Evolutionary conservation across 2,329 filamentous ascomycete species (phyloP).

Genomic region (Xylaria multiplex): DNA sequence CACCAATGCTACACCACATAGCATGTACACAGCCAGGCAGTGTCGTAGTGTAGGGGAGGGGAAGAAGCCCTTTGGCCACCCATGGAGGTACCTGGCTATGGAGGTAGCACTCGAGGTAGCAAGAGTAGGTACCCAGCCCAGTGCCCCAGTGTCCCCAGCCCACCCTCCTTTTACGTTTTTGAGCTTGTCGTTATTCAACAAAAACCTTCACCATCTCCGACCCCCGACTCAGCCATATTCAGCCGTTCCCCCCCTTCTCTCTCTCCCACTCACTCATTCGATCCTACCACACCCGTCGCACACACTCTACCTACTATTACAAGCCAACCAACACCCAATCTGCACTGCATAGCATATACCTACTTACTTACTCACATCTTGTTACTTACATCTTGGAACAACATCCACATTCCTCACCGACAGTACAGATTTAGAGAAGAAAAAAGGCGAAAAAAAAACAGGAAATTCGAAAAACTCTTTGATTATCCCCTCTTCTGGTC

Average conservation of each 20-base stretch:
- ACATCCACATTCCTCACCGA: constrained; percentile 16
- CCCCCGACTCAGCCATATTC: constrained; percentile 34
- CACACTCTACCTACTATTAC: constrained; percentile 31
- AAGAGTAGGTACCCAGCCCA: too few species aligned
- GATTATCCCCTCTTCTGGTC: constrained; percentile 16
- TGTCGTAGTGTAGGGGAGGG: not conserved
- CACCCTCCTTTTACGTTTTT: constrained; percentile 34
- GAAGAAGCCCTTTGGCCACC: too few species aligned
- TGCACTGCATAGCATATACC: constrained; percentile 34
- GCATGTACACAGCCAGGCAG: not conserved
- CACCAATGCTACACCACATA: not conserved
- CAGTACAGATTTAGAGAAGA: constrained; percentile 34
- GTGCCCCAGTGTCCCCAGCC: constrained; percentile 13
- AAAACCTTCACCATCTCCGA: constrained; percentile 40
- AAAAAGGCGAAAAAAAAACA: constrained; percentile 23
- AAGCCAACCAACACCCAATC: constrained; percentile 34
- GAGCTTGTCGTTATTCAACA: constrained; percentile 37
- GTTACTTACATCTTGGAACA: constrained; percentile 3
- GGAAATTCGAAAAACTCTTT: constrained; percentile 31
- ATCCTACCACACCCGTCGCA: constrained; percentile 39
- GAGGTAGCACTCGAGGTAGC: too few species aligned
- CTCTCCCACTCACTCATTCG: constrained; percentile 38
- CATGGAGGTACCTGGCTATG: too few species aligned
- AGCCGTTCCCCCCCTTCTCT: constrained; percentile 36
- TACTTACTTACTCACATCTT: constrained; percentile 8